Base-by-base conservation (phyloP, 2,329 filamentous ascomycete genomes). In the Onygenales sp. region DNA sequence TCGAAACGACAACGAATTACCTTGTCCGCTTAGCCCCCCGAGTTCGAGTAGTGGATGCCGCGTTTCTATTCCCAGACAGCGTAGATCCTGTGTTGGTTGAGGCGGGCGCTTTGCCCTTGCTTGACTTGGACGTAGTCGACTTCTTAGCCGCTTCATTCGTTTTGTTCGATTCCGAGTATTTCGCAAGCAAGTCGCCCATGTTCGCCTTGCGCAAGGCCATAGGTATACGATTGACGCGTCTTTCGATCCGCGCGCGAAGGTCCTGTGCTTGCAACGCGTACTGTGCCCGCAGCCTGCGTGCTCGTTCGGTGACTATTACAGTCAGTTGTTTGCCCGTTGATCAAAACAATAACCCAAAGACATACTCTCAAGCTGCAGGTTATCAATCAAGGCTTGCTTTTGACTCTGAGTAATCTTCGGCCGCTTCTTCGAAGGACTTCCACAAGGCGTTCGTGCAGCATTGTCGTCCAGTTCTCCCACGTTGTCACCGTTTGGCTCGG, bases 191-290 rank as follows among this genome's bases (percentile, higher is more conserved):
- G 44, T 95, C 91, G 53, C 84, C 83, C 78, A 98, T 92, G 54
- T 82, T 94, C 57, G 83, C 78, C 64, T 86, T 87, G 55, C 92
- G 84, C 58, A 95, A 73, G 13, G 84, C 79, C 61, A 83, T 80
- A 6, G 93, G 93, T 51, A 97, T 93, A 52, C 93, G 85, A 67
- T 96, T 95, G 68, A 97, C 81, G 71, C 93, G 87, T 73, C 95
- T 87, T 70, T 96, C 91, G 51, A 98, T 85, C 56, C 92, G 85
- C 56, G 89, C 85, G 56, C 87, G 82, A 40, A 97, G 79, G 57
- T 87, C 87, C 68, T 92, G 87, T 21, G 90, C 87, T 70, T 95
- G 91, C 8, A 94, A 79, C 55, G 86, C 85, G 73, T 94, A 95
- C 67, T 95, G 90, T 6, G 91, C 86, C 62, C 91, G 83, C 56